Percentiles rank a stretch among this genome's conserved stretches.
Evolutionary conservation across 192 early-diverging fungal genomes (phyloP).

Genomic region (Coemansia asiatica): DNA sequence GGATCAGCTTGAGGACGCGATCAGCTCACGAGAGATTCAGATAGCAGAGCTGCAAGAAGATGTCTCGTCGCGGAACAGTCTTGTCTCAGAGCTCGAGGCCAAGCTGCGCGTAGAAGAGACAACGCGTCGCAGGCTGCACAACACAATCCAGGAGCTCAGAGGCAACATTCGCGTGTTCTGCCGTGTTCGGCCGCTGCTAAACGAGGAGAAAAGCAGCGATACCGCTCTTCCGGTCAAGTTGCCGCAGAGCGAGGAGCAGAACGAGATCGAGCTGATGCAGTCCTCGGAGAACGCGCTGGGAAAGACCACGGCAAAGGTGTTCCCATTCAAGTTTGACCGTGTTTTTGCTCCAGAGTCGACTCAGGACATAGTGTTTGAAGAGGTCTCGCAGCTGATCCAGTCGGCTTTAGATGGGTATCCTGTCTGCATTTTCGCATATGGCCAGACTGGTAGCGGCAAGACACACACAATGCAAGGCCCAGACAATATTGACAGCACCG

Average conservation of each 20-base stretch:
- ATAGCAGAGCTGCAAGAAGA: slow-evolving; percentile 56
- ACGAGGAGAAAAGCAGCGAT: slow-evolving; percentile 19
- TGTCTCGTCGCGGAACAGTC: slow-evolving; percentile 37
- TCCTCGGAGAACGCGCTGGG: slow-evolving; percentile 52
- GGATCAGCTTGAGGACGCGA: slow-evolving; percentile 34
- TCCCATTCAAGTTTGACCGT: slow-evolving; percentile 82
- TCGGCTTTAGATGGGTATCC: slow-evolving; percentile 95
- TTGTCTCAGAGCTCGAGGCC: slow-evolving; percentile 57
- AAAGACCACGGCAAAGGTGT: slow-evolving; percentile 60
- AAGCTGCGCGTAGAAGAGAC: slow-evolving; percentile 76
- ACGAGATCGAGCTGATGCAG: slow-evolving; percentile 76
- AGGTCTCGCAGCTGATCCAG: slow-evolving; percentile 95
- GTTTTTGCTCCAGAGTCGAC: slow-evolving; percentile 70
- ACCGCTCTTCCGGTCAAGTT: slow-evolving; percentile 52
- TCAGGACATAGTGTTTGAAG: slow-evolving; percentile 85
- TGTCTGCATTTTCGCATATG: slow-evolving; percentile 97
- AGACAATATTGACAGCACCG: slow-evolving; percentile 22
- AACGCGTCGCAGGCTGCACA: slow-evolving; percentile 81
- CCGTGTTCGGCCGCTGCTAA: slow-evolving; percentile 77
- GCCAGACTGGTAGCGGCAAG: slow-evolving; percentile 95
- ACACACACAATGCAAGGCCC: slow-evolving; percentile 81
- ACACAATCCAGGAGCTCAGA: slow-evolving; percentile 90
- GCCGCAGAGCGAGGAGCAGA: slow-evolving; percentile 59
- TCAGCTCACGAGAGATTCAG: slow-evolving; percentile 48
- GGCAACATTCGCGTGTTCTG: slow-evolving; percentile 99